These are phyloP conservation scores for Solanum neorickii DNA, from an alignment of 257 asterid genomes.

Conservation along the genomic window DNA sequence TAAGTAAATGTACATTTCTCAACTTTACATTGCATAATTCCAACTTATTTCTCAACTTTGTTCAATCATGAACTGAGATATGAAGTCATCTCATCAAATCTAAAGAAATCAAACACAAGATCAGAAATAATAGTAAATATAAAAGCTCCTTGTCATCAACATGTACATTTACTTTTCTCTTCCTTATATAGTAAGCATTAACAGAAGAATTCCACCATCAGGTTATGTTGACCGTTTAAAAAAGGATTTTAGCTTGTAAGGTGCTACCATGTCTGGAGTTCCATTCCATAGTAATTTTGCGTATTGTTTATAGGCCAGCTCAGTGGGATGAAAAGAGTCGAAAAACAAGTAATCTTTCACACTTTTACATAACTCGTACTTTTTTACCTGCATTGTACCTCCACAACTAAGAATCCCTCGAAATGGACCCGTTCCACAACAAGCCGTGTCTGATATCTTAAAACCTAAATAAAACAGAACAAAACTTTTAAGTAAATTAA, in stretches of 20 bases:
- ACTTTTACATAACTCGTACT: constrained; percentile 28
- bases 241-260: neutral
- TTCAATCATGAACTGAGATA: no score
- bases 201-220: no score
- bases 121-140: neutral
- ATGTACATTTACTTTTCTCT: no score
- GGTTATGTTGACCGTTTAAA: neutral
- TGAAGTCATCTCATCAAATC: no score
- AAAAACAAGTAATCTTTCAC: neutral
- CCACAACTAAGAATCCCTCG: constrained; percentile 40
- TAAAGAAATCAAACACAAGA: neutral
- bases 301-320: neutral
- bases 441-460: neutral
- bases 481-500: neutral
- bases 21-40: no score
- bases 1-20: no score
- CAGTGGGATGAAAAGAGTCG: neutral
- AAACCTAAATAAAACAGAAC: neutral
- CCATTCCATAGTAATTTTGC: neutral
- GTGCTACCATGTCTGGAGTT: neutral
- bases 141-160: no score
- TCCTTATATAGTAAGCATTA: no score
- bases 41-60: no score
- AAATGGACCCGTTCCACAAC: constrained; percentile 44
- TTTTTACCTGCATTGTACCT: constrained; percentile 26